Percentiles rank a stretch among this genome's conserved stretches.
phyloP scores from a whole-genome alignment of 345 rosid genomes.

The Chamaenerion angustifolium region DNA sequence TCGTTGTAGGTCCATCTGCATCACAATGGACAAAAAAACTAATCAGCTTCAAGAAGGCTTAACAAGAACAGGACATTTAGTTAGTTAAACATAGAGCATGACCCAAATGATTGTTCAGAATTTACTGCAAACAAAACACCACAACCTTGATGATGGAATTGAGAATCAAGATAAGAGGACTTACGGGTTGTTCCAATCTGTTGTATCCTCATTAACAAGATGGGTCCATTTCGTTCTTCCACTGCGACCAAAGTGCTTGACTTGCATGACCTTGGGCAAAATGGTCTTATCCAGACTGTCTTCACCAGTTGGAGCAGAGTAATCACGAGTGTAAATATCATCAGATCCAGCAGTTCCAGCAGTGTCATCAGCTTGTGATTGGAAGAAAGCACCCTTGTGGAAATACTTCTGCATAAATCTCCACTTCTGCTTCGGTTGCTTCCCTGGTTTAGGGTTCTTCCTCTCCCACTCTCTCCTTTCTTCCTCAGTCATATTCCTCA shows the following conservation, averaged over 20 bases:
- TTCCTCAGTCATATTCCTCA: constrained; percentile 33
- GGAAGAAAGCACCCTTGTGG: constrained; percentile 39
- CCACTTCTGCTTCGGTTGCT: constrained; percentile 26
- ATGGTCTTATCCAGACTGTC: constrained; percentile 34
- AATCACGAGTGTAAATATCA: constrained; percentile 20
- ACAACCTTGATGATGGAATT: too few species aligned
- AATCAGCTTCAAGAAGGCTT: background rate
- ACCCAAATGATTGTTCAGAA: too few species aligned
- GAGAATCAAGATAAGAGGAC: constrained; percentile 1
- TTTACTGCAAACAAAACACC: too few species aligned
- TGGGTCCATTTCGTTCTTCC: constrained; percentile 38
- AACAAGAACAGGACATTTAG: background rate
- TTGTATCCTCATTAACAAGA: constrained; percentile 36
- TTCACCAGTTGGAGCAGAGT: constrained; percentile 33
- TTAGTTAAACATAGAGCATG: too few species aligned
- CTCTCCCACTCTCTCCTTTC: constrained; percentile 37
- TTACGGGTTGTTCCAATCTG: constrained; percentile 36
- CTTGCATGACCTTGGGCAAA: constrained; percentile 37
- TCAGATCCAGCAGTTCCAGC: constrained; percentile 20
- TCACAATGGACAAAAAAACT: background rate
- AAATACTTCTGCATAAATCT: constrained; percentile 33
- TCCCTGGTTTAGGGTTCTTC: constrained; percentile 25
- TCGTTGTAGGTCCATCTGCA: constrained; percentile 31
- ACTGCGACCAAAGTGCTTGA: constrained; percentile 33
- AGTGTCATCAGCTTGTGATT: constrained; percentile 18